A percentile compares a stretch with the other conserved stretches of the same genome.
These are phyloP conservation scores for Hemisphaericaspora nanyangensis DNA, from an alignment of 805 yeast genomes.

Conservation along the genomic window DNA sequence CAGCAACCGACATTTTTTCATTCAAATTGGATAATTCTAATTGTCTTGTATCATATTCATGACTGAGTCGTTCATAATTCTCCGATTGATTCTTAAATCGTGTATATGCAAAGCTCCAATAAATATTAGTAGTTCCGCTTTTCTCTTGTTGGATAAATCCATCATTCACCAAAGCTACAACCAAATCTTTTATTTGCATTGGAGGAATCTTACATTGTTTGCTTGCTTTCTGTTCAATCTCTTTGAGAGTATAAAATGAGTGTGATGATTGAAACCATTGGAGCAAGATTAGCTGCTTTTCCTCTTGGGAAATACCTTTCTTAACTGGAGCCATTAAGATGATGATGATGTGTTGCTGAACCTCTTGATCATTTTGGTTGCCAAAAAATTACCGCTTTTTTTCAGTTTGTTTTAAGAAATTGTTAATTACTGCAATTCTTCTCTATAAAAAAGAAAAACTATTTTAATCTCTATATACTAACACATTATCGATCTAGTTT, in stretches of 20 bases:
- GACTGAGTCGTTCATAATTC: constrained; percentile 7
- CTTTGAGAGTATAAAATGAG: constrained; percentile 45
- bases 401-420: too few species aligned
- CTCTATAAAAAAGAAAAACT: too few species aligned
- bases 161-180: constrained; percentile 47
- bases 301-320: constrained; percentile 1
- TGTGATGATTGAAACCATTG: constrained; percentile 6
- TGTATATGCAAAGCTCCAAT: constrained; percentile 43
- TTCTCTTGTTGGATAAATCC: constrained; percentile 47
- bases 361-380: too few species aligned
- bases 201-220: constrained; percentile 47
- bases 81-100: background rate
- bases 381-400: too few species aligned
- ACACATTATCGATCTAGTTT: too few species aligned
- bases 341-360: too few species aligned
- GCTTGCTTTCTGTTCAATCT: constrained; percentile 44
- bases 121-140: constrained; percentile 51
- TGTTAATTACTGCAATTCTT: too few species aligned
- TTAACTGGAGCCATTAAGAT: constrained; percentile 2
- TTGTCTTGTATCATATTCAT: constrained; percentile 3
- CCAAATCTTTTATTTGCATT: constrained; percentile 51
- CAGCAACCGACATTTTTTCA: constrained; percentile 8
- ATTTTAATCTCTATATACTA: too few species aligned
- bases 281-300: background rate
- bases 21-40: constrained; percentile 8